Evolutionary conservation across 1,284 basidiomycete genomes (phyloP).

Genomic region (Cryptococcus sp.): DNA sequence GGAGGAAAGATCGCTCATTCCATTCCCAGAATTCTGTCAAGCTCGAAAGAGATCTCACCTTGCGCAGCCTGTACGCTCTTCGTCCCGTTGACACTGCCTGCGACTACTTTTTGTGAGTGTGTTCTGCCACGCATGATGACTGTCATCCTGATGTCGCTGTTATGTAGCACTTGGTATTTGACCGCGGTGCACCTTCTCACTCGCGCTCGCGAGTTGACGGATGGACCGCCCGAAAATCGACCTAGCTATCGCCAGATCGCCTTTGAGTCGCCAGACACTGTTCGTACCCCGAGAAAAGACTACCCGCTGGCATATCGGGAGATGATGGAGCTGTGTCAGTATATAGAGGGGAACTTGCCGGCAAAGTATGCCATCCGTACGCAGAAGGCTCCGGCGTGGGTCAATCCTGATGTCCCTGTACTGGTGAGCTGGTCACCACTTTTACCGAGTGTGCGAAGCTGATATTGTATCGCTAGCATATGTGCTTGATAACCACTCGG

Average conservation of each 20-base stretch:
- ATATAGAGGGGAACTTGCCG: conserved; percentile 18
- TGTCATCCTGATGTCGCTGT: not conserved
- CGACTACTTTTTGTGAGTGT: conserved; percentile 11
- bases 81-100: conserved; percentile 4
- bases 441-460: not conserved
- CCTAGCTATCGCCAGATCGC: conserved; percentile 7
- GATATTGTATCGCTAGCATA: conserved; percentile 1
- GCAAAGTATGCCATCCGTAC: conserved; percentile 8
- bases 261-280: not conserved
- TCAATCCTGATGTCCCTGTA: conserved; percentile 14
- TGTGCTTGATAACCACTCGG: conserved; percentile 9
- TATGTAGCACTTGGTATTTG: conserved; percentile 1
- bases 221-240: conserved; percentile 6
- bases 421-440: conserved; percentile 13
- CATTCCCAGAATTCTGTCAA: conserved; percentile 3
- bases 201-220: conserved; percentile 12
- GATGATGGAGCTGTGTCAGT: conserved; percentile 14
- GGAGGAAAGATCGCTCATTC: not conserved
- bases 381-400: conserved; percentile 7
- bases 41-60: conserved; percentile 15
- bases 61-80: conserved; percentile 21
- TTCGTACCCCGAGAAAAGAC: conserved; percentile 7
- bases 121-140: too few species aligned
- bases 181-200: conserved; percentile 7
- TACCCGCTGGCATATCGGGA: conserved; percentile 26